These are phyloP conservation scores for Apiotrichum akiyoshidainum DNA, from an alignment of 1,284 basidiomycete species.

Conservation along the genomic window DNA sequence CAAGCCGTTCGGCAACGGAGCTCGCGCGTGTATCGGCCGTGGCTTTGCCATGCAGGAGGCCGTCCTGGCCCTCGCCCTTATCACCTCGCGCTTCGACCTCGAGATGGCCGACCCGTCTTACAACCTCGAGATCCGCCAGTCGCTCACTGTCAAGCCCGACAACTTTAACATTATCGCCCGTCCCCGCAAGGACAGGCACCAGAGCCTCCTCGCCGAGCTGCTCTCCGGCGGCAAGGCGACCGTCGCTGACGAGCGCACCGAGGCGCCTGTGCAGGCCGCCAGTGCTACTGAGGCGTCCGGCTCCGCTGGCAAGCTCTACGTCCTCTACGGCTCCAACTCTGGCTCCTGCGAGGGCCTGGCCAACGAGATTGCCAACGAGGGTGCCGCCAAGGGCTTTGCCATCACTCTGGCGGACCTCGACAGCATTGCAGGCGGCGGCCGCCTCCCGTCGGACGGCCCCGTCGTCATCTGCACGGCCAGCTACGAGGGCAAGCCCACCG, in stretches of 20 bases:
- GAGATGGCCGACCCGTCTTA: slow-evolving; percentile 53
- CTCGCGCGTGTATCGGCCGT: slow-evolving; percentile 47
- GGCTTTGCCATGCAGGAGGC: slow-evolving; percentile 58
- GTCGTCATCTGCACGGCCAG: slow-evolving; percentile 57
- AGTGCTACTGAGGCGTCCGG: neutral
- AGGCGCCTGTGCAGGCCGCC: neutral
- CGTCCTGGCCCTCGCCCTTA: slow-evolving; percentile 50
- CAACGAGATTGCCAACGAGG: slow-evolving; percentile 54
- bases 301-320: slow-evolving; percentile 12
- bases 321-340: slow-evolving; percentile 50
- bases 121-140: slow-evolving; percentile 53
- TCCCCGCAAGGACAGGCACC: slow-evolving; percentile 38
- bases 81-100: slow-evolving; percentile 56
- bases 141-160: slow-evolving; percentile 56
- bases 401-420: slow-evolving; percentile 54
- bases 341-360: slow-evolving; percentile 58
- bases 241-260: neutral
- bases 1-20: slow-evolving; percentile 42
- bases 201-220: slow-evolving; percentile 22
- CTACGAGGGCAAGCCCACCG: slow-evolving; percentile 54
- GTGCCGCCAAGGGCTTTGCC: slow-evolving; percentile 52
- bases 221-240: slow-evolving; percentile 5
- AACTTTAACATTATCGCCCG: slow-evolving; percentile 52
- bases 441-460: slow-evolving; percentile 55
- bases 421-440: slow-evolving; percentile 43